Conservation (phyloP, 176 grass and related monocot genomes). For the Themeda triandra region DNA sequence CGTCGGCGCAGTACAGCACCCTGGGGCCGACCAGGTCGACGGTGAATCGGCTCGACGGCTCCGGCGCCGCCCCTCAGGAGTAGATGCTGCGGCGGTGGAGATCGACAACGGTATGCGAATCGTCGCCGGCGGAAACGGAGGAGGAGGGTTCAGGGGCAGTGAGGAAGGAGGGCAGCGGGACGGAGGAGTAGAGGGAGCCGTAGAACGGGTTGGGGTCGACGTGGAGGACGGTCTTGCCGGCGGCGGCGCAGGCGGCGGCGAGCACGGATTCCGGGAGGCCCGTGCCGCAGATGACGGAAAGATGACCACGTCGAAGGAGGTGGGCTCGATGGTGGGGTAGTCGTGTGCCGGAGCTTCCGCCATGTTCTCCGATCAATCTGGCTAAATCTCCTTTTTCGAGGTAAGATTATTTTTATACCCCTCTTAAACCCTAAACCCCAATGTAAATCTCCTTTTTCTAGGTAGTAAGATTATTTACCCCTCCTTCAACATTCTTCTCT, state of each 20-base stretch:
- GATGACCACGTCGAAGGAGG: constrained; percentile 79
- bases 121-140: not conserved
- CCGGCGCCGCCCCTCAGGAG: constrained; percentile 51
- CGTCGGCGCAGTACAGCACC: constrained; percentile 82
- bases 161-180: constrained; percentile 45
- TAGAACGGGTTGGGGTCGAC: constrained; percentile 79
- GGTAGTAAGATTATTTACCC: too few relatives aligned
- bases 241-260: constrained; percentile 58
- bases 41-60: constrained; percentile 51
- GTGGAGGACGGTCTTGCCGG: constrained; percentile 84
- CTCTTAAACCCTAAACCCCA: too few relatives aligned
- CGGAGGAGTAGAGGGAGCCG: constrained; percentile 78
- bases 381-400: too few relatives aligned
- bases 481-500: too few relatives aligned
- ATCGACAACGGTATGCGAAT: constrained; percentile 24
- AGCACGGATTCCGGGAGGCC: constrained; percentile 78
- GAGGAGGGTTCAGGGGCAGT: not conserved
- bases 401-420: too few relatives aligned
- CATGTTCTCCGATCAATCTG: not conserved
- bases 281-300: constrained; percentile 73
- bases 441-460: too few relatives aligned
- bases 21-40: constrained; percentile 69
- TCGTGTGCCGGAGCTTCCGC: constrained; percentile 16
- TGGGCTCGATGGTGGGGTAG: constrained; percentile 72
- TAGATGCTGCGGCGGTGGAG: constrained; percentile 43